Evolutionary conservation across 106 monocot genomes (phyloP).

Genomic region (Dendrobium catenatum): DNA sequence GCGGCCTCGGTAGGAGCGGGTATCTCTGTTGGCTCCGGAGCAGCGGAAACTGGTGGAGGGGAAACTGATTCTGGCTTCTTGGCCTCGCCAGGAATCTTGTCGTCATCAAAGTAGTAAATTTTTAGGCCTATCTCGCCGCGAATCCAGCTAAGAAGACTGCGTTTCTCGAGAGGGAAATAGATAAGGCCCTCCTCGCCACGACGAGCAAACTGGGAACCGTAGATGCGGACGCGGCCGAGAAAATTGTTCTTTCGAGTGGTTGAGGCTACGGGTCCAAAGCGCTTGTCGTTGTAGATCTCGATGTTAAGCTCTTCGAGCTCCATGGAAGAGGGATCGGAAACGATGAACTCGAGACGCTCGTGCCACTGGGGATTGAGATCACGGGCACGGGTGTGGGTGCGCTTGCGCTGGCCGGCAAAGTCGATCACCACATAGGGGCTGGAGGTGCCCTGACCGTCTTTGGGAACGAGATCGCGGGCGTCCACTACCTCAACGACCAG

Average conservation of each 20-base stretch:
- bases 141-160: slow-evolving; percentile 72
- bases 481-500: slow-evolving; percentile 79
- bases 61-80: slow-evolving; percentile 7
- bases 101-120: slow-evolving; percentile 76
- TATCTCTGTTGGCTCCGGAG: slow-evolving; percentile 29
- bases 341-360: slow-evolving; percentile 71
- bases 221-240: slow-evolving; percentile 77
- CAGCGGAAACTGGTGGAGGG: slow-evolving; percentile 5
- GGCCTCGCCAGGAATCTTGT: neutral
- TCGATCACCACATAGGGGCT: slow-evolving; percentile 84
- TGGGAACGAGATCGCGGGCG: slow-evolving; percentile 84
- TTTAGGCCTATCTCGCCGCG: slow-evolving; percentile 89
- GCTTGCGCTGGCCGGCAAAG: slow-evolving; percentile 85
- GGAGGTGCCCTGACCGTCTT: slow-evolving; percentile 86
- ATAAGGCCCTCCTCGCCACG: slow-evolving; percentile 78
- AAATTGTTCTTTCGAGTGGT: slow-evolving; percentile 66
- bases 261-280: slow-evolving; percentile 24
- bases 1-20: slow-evolving; percentile 69
- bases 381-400: slow-evolving; percentile 56
- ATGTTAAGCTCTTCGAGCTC: slow-evolving; percentile 67
- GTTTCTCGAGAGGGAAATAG: slow-evolving; percentile 90
- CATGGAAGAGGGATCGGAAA: slow-evolving; percentile 62
- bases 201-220: slow-evolving; percentile 67
- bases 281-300: slow-evolving; percentile 76
- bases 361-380: slow-evolving; percentile 85